A percentile compares a stretch with the other conserved stretches of the same genome.
These are phyloP conservation scores for Alternaria viburni DNA, from an alignment of 2,329 filamentous ascomycete species.

Conservation along the genomic window DNA sequence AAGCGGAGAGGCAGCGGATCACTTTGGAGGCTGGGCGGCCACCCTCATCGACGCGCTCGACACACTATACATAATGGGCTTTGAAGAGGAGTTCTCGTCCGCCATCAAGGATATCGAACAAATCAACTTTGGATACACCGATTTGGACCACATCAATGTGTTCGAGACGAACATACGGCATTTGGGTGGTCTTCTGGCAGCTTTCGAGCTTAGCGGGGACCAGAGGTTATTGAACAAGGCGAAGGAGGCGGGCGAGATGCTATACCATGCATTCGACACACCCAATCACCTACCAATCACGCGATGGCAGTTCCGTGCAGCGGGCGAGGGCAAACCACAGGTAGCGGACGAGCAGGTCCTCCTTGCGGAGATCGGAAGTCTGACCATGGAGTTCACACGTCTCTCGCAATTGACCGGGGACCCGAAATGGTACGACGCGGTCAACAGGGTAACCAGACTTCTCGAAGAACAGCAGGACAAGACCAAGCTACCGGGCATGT, in stretches of 20 bases:
- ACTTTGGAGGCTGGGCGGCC: constrained; percentile 57
- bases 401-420: constrained; percentile 55
- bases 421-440: constrained; percentile 55
- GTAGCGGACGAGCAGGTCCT: constrained; percentile 50
- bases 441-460: constrained; percentile 50
- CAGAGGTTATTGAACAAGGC: constrained; percentile 76
- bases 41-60: constrained; percentile 55
- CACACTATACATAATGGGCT: constrained; percentile 56
- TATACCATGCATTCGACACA: constrained; percentile 87
- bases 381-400: constrained; percentile 57
- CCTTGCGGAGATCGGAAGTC: constrained; percentile 56
- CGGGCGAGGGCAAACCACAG: constrained; percentile 47
- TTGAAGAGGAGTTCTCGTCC: constrained; percentile 55
- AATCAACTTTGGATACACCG: constrained; percentile 53
- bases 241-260: constrained; percentile 76
- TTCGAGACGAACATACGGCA: constrained; percentile 73
- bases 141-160: constrained; percentile 52
- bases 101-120: constrained; percentile 52
- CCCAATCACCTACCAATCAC: constrained; percentile 86
- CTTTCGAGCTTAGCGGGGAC: constrained; percentile 86
- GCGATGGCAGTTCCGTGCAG: constrained; percentile 52
- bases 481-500: constrained; percentile 56
- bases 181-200: constrained; percentile 81
- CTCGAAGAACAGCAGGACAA: constrained; percentile 52
- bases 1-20: constrained; percentile 48